These are phyloP conservation scores for Globisporangium nagaii DNA, from an alignment of 352 stramenopile genomes.

Conservation along the genomic window DNA sequence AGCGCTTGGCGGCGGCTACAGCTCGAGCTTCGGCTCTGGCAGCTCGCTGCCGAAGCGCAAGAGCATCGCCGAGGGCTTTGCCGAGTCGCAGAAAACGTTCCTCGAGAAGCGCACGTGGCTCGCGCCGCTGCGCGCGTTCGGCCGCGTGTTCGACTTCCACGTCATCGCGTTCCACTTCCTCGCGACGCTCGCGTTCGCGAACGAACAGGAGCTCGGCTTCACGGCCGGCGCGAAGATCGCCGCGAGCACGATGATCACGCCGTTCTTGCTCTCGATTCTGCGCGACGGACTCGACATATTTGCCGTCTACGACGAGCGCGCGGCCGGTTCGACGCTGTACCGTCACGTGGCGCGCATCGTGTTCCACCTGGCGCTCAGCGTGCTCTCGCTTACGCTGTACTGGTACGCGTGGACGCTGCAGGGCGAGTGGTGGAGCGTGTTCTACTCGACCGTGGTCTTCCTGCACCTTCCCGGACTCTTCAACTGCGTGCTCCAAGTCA, in stretches of 20 bases:
- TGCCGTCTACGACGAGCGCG: slow-evolving; percentile 62
- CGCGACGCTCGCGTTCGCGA: slow-evolving; percentile 87
- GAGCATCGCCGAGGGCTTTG: slow-evolving; percentile 88
- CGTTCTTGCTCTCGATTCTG: slow-evolving; percentile 80
- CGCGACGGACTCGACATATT: slow-evolving; percentile 92
- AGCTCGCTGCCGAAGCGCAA: slow-evolving; percentile 47
- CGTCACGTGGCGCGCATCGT: slow-evolving; percentile 86
- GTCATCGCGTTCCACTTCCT: slow-evolving; percentile 96
- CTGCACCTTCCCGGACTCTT: slow-evolving; percentile 66
- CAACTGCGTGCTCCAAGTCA: slow-evolving; percentile 75
- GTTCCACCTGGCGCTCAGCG: slow-evolving; percentile 53
- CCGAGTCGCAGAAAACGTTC: slow-evolving; percentile 94
- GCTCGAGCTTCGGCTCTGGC: slow-evolving; percentile 7
- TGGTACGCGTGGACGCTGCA: slow-evolving; percentile 73
- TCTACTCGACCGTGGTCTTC: slow-evolving; percentile 44
- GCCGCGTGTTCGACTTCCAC: slow-evolving; percentile 97
- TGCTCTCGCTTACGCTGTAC: slow-evolving; percentile 66
- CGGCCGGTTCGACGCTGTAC: slow-evolving; percentile 49
- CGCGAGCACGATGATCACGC: slow-evolving; percentile 92
- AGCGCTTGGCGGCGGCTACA: slow-evolving; percentile 19
- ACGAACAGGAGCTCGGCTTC: slow-evolving; percentile 89
- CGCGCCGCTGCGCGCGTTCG: slow-evolving; percentile 92
- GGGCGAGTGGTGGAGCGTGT: slow-evolving; percentile 57
- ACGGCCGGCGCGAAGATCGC: slow-evolving; percentile 79
- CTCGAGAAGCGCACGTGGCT: slow-evolving; percentile 97